phyloP scores from a whole-genome alignment of 2,329 filamentous ascomycete species.

The Colletotrichum sublineola region DNA sequence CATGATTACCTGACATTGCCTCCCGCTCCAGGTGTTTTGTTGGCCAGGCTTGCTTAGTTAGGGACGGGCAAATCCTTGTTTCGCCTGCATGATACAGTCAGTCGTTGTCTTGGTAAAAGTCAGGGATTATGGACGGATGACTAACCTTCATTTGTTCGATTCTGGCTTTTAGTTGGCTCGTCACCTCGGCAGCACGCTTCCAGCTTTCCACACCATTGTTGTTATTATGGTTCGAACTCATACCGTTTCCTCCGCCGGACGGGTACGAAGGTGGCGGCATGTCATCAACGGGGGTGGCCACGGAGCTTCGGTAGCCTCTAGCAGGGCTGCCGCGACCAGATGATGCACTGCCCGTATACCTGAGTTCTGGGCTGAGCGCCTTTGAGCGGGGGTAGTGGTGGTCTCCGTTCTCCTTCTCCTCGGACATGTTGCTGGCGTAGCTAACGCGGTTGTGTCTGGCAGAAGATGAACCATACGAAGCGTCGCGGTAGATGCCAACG shows the following conservation, averaged over 20 bases:
- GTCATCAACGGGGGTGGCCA: slow-evolving; percentile 42
- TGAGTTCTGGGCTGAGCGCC: slow-evolving; percentile 65
- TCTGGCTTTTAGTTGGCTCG: slow-evolving; percentile 94
- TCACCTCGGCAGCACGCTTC: slow-evolving; percentile 97
- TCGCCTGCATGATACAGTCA: slow-evolving; percentile 53
- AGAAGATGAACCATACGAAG: slow-evolving; percentile 48
- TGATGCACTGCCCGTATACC: slow-evolving; percentile 65
- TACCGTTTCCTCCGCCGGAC: slow-evolving; percentile 42
- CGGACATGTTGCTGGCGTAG: slow-evolving; percentile 75
- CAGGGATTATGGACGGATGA: slow-evolving; percentile 4
- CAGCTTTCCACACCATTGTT: slow-evolving; percentile 85
- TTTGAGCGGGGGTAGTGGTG: slow-evolving; percentile 63
- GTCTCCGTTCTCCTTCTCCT: slow-evolving; percentile 83
- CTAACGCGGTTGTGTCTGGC: slow-evolving; percentile 67
- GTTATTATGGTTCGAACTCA: slow-evolving; percentile 57
- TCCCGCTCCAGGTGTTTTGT: neutral
- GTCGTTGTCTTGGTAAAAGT: slow-evolving; percentile 38
- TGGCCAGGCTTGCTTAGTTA: slow-evolving; percentile 40
- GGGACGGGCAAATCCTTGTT: slow-evolving; percentile 61
- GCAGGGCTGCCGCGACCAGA: slow-evolving; percentile 73
- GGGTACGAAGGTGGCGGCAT: slow-evolving; percentile 23
- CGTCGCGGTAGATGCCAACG: slow-evolving; percentile 70
- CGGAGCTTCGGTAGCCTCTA: slow-evolving; percentile 62
- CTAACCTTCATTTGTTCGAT: slow-evolving; percentile 97
- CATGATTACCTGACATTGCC: slow-evolving; percentile 24